These are phyloP conservation scores for Coniochaeta hoffmannii DNA, from an alignment of 2,329 filamentous ascomycete genomes.

Conservation along the genomic window DNA sequence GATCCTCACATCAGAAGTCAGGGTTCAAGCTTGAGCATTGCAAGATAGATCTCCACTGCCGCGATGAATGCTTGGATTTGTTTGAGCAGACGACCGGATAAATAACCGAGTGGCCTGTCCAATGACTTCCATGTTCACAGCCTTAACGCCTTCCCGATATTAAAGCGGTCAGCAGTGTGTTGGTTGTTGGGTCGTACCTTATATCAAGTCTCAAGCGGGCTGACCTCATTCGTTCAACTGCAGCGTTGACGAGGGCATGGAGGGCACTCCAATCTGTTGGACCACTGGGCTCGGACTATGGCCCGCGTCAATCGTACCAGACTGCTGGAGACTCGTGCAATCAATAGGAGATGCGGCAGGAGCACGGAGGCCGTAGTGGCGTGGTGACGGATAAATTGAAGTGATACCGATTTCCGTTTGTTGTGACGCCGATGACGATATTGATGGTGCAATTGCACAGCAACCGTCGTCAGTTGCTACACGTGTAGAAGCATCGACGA, in stretches of 20 bases:
- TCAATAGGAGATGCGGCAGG: neutral
- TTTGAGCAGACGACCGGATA: neutral
- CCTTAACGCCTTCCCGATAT: conserved; percentile 1
- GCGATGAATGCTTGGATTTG: conserved; percentile 1
- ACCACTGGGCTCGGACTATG: neutral
- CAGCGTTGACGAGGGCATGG: neutral
- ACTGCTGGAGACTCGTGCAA: neutral
- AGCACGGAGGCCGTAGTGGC: too few species aligned
- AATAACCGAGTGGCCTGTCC: neutral
- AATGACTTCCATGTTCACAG: neutral
- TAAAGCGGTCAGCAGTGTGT: neutral
- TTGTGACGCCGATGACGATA: neutral
- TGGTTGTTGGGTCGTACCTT: neutral
- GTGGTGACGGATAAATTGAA: neutral
- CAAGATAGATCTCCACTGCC: neutral
- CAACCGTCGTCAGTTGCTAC: too few species aligned
- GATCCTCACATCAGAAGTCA: neutral
- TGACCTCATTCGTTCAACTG: neutral
- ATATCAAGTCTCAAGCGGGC: neutral
- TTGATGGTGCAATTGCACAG: neutral
- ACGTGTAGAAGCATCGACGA: too few species aligned
- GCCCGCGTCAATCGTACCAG: neutral
- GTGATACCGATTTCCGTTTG: neutral
- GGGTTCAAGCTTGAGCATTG: neutral
- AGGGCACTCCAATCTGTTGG: neutral